These are phyloP conservation scores for Larix kaempferi DNA, from an alignment of 75 land plant genomes.

Conservation along the genomic window DNA sequence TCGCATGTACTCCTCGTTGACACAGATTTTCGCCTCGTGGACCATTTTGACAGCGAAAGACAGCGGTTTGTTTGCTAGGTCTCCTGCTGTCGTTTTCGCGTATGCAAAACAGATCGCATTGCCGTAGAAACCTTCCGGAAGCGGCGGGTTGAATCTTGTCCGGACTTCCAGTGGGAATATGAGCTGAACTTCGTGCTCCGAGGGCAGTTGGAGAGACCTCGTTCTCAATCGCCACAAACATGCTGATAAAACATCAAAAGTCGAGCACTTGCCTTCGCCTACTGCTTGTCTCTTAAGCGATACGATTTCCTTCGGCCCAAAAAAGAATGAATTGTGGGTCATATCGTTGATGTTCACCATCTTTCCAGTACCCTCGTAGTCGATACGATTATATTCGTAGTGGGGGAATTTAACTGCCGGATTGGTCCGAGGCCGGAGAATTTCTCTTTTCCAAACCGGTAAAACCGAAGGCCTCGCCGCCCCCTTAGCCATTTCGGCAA, in stretches of 20 bases:
- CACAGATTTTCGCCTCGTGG: slow-evolving; percentile 22
- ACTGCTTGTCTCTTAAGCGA: slow-evolving; percentile 3
- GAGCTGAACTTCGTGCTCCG: slow-evolving; percentile 30
- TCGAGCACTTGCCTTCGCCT: not conserved
- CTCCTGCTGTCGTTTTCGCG: slow-evolving; percentile 36
- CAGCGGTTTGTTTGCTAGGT: slow-evolving; percentile 35
- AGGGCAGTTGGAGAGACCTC: slow-evolving; percentile 18
- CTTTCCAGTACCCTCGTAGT: too few species aligned
- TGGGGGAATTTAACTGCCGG: too few species aligned
- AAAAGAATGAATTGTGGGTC: slow-evolving; percentile 25
- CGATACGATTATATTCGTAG: too few species aligned
- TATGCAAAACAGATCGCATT: slow-evolving; percentile 51
- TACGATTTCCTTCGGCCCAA: slow-evolving; percentile 25
- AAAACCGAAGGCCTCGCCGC: not conserved
- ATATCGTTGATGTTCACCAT: not conserved
- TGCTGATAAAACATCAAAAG: slow-evolving; percentile 42
- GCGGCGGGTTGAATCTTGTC: slow-evolving; percentile 28
- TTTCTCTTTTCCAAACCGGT: not conserved
- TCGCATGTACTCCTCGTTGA: slow-evolving; percentile 55
- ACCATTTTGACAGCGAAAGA: slow-evolving; percentile 37
- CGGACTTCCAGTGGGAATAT: slow-evolving; percentile 35
- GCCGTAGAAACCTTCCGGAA: slow-evolving; percentile 75
- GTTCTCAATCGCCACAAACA: slow-evolving; percentile 47
- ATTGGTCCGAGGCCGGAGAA: not conserved
- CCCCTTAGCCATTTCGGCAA: not conserved